phyloP scores from a whole-genome alignment of 2,329 filamentous ascomycete species.

The Berkeleyomyces rouxiae region DNA sequence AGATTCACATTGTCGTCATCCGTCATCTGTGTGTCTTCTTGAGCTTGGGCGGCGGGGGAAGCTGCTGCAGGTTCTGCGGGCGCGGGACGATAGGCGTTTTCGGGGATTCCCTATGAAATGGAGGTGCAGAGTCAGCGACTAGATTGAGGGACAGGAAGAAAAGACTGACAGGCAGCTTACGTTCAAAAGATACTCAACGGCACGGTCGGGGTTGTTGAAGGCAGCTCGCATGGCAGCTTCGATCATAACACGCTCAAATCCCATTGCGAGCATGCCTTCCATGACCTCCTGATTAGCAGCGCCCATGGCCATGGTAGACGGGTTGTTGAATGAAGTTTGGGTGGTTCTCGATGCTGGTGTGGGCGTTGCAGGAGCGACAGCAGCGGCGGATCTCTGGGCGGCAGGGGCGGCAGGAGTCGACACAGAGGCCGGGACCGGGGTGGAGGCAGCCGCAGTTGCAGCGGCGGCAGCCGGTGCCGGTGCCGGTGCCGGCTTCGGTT shows the following conservation, averaged over 20 bases:
- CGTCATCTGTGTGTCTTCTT: constrained; percentile 22
- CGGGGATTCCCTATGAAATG: constrained; percentile 62
- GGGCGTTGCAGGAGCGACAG: constrained; percentile 36
- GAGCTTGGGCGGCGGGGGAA: constrained; percentile 20
- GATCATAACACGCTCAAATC: constrained; percentile 75
- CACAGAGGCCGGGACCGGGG: constrained; percentile 38
- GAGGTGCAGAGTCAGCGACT: too few species aligned
- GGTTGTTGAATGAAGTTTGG: constrained; percentile 42
- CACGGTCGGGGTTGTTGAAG: constrained; percentile 91
- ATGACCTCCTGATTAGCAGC: constrained; percentile 67
- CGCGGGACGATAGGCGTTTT: constrained; percentile 47
- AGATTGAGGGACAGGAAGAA: not conserved
- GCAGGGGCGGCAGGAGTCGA: constrained; percentile 34
- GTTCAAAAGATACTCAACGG: constrained; percentile 85
- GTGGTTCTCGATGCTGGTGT: constrained; percentile 31
- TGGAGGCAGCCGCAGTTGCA: constrained; percentile 42
- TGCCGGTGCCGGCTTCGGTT: constrained; percentile 55
- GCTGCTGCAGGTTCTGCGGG: constrained; percentile 24
- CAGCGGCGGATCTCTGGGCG: constrained; percentile 32
- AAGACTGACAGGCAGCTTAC: constrained; percentile 33
- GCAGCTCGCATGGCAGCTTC: constrained; percentile 90
- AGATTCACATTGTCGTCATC: constrained; percentile 60
- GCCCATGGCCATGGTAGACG: constrained; percentile 74
- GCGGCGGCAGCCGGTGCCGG: constrained; percentile 30
- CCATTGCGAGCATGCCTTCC: constrained; percentile 93